These are phyloP conservation scores for Orbilia oligospora DNA, from an alignment of 2,329 filamentous ascomycete genomes.

Conservation along the genomic window DNA sequence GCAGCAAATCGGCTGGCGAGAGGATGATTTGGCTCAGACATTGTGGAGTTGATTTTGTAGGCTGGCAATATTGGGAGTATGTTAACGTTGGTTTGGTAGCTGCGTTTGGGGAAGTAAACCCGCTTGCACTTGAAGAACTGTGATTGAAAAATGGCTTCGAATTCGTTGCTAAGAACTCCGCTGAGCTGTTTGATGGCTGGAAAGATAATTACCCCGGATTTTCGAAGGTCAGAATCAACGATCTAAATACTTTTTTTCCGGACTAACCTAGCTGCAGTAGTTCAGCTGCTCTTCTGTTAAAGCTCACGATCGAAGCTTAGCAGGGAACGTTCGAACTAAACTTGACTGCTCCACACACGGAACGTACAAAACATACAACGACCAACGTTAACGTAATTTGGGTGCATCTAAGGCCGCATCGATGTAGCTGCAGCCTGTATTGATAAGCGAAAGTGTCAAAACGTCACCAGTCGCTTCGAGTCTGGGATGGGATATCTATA, in stretches of 20 bases:
- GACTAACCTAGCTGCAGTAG: background rate
- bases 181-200: background rate
- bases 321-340: too few species aligned
- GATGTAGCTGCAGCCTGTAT: background rate
- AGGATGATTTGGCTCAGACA: conserved; percentile 17
- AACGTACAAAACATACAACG: background rate
- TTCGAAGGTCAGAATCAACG: conserved; percentile 12
- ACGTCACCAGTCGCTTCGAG: background rate
- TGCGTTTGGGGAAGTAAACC: background rate
- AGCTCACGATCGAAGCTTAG: too few species aligned
- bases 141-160: background rate
- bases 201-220: background rate
- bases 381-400: background rate
- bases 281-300: conserved; percentile 1
- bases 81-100: conserved; percentile 1
- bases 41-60: background rate
- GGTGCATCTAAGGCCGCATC: background rate
- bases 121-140: background rate
- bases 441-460: conserved; percentile 2
- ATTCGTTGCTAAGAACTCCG: background rate
- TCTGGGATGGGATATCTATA: conserved; percentile 2
- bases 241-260: background rate
- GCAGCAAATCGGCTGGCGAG: conserved; percentile 22
- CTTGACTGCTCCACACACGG: background rate
- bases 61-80: background rate